Evolutionary conservation across 139 green algal species (phyloP), one percentile per base, ranked within the genome.

Genomic region (Chlorella sp.): DNA sequence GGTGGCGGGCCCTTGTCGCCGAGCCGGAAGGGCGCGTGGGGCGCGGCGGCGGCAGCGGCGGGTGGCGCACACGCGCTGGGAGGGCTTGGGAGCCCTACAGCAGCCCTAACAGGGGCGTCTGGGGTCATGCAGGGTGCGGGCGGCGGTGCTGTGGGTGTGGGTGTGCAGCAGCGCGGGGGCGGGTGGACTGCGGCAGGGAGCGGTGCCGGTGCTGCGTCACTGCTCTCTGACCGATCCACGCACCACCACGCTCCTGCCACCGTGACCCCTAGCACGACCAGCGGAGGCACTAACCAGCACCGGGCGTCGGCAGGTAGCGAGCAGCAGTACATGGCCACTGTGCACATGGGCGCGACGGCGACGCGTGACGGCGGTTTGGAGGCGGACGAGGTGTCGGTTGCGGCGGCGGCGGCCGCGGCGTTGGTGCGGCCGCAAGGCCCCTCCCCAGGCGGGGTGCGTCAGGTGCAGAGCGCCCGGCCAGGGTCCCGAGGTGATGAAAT

Each of bases 401-500:
- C 64, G n/a, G 64, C 32, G 33, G 64, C 64, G 33, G 64, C 64
- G 5, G 64, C 64, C 2, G 64, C 64, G 5, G 17, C 32, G 23
- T 22, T 70, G 64, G 33, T 70, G 64, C 64, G 64, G 32, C 64
- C 64, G 3, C 32, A 31, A 49, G 67, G 35, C 2, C 35, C 67
- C 14, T 20, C 67, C 29, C 67, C 67, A 17, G 67, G 67, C 27
- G 42, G 67, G 31, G 67, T 64, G 26, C 75, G 80, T 2, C 68
- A 74, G 64, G 80, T 85, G 34, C 75, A 85, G 75, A 78, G 68
- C 60, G 80, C 80, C 1, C 69, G 80, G n/a, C 80, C 80, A 1
- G 59, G 74, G 2, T 75, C 75, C 2, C 30, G 62, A 2, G 67
- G 71, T 1, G 73, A 66, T 2, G 26, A 62, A 69, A 66, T 81